Evolutionary conservation across 176 grass and related monocot species (phyloP).

Genomic region (Aegilops umbellulata): DNA sequence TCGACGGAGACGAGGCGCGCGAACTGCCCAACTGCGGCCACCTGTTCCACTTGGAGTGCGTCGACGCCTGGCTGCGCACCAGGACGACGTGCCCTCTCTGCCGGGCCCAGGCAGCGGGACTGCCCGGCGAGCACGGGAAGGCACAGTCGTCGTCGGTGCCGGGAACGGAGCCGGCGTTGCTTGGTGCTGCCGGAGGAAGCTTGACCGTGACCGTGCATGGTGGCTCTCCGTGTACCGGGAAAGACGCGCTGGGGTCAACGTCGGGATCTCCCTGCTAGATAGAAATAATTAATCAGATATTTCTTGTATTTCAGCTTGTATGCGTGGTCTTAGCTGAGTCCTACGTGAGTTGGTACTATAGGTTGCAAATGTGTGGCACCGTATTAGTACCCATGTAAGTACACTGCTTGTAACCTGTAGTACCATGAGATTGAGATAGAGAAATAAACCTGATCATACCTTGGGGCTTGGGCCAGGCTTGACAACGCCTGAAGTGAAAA

Average conservation of each 20-base stretch:
- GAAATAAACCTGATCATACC: no score
- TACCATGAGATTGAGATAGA: no score
- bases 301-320: no score
- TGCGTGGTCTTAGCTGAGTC: no score
- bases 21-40: constrained; percentile 47
- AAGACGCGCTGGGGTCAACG: neutral
- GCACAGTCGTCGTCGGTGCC: neutral
- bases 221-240: neutral
- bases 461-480: no score
- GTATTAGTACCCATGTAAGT: no score
- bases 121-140: neutral
- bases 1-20: constrained; percentile 52
- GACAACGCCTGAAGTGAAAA: no score
- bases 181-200: neutral
- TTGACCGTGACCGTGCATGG: constrained; percentile 17
- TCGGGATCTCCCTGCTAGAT: neutral
- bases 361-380: no score
- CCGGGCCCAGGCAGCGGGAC: constrained; percentile 30
- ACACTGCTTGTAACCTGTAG: no score
- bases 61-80: constrained; percentile 57
- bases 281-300: neutral
- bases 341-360: no score
- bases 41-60: constrained; percentile 65
- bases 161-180: neutral
- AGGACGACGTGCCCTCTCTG: constrained; percentile 61